Conservation (phyloP, 2,329 filamentous ascomycete genomes). For the Ustulina deusta region DNA sequence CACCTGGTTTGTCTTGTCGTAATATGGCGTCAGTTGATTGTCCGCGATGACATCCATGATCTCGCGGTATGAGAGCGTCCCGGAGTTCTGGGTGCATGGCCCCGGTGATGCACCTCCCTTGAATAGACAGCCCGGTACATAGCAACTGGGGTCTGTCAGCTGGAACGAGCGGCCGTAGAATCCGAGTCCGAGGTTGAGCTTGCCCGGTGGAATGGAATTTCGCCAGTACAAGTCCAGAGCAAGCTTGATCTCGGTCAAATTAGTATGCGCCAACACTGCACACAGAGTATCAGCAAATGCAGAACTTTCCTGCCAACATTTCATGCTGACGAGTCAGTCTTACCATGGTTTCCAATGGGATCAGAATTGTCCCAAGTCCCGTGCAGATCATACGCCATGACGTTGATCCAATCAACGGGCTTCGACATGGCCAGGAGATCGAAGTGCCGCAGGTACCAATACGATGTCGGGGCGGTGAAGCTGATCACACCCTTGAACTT, state of each 20-base stretch:
- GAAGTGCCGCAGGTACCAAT: no score
- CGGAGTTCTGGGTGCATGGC: conserved; percentile 43
- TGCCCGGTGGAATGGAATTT: conserved; percentile 54
- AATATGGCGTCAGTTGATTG: conserved; percentile 40
- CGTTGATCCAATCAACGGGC: no score
- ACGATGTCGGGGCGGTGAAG: no score
- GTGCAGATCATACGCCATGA: conserved; percentile 60
- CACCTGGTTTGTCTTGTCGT: conserved; percentile 49
- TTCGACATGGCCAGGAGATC: no score
- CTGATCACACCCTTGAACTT: no score
- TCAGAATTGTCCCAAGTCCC: conserved; percentile 56
- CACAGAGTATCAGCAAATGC: no score
- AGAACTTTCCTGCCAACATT: no score
- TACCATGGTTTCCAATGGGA: background rate
- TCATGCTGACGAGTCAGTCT: no score
- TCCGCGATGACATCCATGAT: conserved; percentile 45
- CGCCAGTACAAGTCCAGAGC: conserved; percentile 61
- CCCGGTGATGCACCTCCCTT: conserved; percentile 42
- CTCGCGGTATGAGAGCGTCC: conserved; percentile 45
- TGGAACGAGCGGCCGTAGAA: conserved; percentile 49
- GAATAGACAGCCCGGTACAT: conserved; percentile 38
- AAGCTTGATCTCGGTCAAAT: conserved; percentile 60
- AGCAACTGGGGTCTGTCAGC: conserved; percentile 43
- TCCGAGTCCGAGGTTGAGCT: conserved; percentile 57
- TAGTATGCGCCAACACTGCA: conserved; percentile 59